Conservation (phyloP, 2,329 filamentous ascomycete species). For the Colletotrichum paranaense region DNA sequence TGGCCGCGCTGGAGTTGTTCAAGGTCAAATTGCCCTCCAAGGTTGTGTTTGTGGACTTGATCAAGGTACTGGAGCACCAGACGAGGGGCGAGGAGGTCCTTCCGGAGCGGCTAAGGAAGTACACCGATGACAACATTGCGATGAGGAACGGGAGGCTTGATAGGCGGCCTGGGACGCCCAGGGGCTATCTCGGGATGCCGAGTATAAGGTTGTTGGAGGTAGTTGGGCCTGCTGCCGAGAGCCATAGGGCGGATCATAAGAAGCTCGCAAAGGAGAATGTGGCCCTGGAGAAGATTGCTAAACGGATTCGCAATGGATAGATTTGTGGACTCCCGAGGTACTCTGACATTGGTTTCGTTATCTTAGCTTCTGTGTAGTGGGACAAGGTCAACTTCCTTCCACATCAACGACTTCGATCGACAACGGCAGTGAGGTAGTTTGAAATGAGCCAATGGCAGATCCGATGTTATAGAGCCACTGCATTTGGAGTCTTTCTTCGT, state of each 20-base stretch:
- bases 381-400: too few species aligned
- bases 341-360: too few species aligned
- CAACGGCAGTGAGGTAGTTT: too few species aligned
- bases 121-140: conserved; percentile 12
- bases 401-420: too few species aligned
- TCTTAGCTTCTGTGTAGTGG: too few species aligned
- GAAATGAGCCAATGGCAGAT: too few species aligned
- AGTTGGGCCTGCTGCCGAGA: conserved; percentile 12
- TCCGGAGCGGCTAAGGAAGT: neutral
- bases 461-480: too few species aligned
- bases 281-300: conserved; percentile 7
- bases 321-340: neutral
- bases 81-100: neutral
- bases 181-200: neutral
- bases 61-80: conserved; percentile 16
- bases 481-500: too few species aligned
- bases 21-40: neutral
- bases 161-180: neutral
- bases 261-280: neutral
- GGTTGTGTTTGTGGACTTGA: neutral
- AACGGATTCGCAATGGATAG: neutral
- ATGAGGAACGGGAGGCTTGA: conserved; percentile 2
- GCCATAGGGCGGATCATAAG: neutral
- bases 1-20: neutral
- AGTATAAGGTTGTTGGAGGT: neutral